Percentiles rank a stretch among this genome's conserved stretches.
These are phyloP conservation scores for Melampsora larici-populina DNA, from an alignment of 1,284 basidiomycete genomes.

Conservation along the genomic window DNA sequence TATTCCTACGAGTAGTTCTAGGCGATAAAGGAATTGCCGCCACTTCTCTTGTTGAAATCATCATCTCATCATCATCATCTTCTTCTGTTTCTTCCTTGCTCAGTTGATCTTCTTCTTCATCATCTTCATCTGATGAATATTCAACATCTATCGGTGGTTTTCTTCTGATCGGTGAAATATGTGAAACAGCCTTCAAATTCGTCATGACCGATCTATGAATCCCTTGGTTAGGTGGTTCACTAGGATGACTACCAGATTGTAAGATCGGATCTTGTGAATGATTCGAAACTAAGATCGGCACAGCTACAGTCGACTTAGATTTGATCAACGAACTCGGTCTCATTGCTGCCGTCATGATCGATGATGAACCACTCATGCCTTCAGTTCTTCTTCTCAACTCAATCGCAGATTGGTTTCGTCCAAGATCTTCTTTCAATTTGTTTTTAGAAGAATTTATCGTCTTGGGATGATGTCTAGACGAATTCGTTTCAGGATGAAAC, in stretches of 20 bases:
- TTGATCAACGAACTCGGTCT: conserved; percentile 30
- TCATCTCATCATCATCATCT: neutral
- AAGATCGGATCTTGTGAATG: conserved; percentile 7
- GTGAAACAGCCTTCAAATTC: neutral
- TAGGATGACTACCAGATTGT: neutral
- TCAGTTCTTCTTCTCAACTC: neutral
- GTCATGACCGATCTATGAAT: neutral
- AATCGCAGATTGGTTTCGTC: conserved; percentile 28
- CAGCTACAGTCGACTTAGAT: conserved; percentile 38
- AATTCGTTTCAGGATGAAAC: conserved; percentile 30
- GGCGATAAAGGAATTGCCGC: conserved; percentile 72
- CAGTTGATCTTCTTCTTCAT: conserved; percentile 59
- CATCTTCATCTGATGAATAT: conserved; percentile 66
- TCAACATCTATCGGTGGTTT: conserved; percentile 64
- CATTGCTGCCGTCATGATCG: neutral
- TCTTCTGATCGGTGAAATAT: conserved; percentile 56
- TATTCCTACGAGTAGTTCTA: conserved; percentile 73
- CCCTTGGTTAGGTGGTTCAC: neutral
- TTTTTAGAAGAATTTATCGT: neutral
- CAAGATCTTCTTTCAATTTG: neutral
- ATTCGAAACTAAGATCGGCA: conserved; percentile 14
- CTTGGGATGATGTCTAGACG: conserved; percentile 9
- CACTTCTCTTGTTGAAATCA: neutral
- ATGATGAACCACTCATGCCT: neutral
- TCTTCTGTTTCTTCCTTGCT: no score